Evolutionary conservation across 2,329 filamentous ascomycete species (phyloP).

Genomic region (Phyllosticta citriasiana): DNA sequence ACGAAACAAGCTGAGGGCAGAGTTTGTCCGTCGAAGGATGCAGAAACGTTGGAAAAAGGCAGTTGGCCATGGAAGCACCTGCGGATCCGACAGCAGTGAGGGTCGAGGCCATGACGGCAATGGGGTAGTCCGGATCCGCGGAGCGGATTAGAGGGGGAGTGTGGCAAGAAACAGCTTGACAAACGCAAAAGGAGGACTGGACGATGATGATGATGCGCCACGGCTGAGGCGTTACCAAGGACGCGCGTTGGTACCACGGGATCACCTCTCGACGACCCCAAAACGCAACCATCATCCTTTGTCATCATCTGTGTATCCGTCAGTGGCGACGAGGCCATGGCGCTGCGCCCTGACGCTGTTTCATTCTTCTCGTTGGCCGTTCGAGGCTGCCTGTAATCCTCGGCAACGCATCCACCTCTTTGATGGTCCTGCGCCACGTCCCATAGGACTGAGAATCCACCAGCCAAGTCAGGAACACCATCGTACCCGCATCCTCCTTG

Average conservation of each 20-base stretch:
- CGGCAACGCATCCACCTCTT: background rate
- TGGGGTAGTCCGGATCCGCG: constrained; percentile 4
- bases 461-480: background rate
- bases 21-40: background rate
- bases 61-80: background rate
- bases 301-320: background rate
- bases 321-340: background rate
- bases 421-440: background rate
- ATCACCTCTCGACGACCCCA: background rate
- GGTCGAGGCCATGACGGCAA: background rate
- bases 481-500: background rate
- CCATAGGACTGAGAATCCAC: background rate
- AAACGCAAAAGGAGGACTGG: background rate
- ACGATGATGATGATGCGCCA: constrained; percentile 7
- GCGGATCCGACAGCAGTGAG: constrained; percentile 2
- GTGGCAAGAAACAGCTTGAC: background rate
- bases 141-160: background rate
- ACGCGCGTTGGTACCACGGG: background rate
- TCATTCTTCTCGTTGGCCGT: background rate
- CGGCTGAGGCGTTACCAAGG: constrained; percentile 3
- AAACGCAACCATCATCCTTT: background rate
- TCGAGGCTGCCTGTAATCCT: background rate
- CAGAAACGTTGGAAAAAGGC: background rate
- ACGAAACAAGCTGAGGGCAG: background rate
- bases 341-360: background rate